Evolutionary conservation across 495 filamentous ascomycete genomes (phyloP).

Genomic region (Schizothecium vesticola): DNA sequence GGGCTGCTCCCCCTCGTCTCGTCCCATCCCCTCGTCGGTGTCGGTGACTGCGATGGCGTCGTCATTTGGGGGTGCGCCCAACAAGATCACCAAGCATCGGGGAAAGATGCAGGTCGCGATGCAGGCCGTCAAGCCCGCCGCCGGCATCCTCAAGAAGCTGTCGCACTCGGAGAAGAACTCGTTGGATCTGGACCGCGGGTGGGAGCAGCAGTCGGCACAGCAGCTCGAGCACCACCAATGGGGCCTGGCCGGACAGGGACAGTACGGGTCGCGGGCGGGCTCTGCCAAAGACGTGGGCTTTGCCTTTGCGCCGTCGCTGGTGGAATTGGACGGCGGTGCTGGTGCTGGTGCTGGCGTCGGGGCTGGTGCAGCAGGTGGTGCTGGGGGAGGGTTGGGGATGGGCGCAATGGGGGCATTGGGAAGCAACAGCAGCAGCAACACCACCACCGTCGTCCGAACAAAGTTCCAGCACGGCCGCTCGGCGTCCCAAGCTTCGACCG

Average conservation of each 20-base stretch:
- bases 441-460: slow-evolving; percentile 14
- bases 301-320: slow-evolving; percentile 12
- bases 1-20: background rate
- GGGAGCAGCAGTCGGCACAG: slow-evolving; percentile 43
- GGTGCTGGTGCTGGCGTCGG: background rate
- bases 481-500: slow-evolving; percentile 47
- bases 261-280: slow-evolving; percentile 13
- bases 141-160: slow-evolving; percentile 50
- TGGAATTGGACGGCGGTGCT: background rate
- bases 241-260: too few species aligned
- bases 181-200: slow-evolving; percentile 47
- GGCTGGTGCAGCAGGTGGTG: slow-evolving; percentile 1
- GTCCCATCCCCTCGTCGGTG: background rate
- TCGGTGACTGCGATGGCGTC: slow-evolving; percentile 31
- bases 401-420: background rate
- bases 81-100: slow-evolving; percentile 41
- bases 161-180: slow-evolving; percentile 49
- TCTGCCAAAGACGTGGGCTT: slow-evolving; percentile 30
- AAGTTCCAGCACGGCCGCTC: slow-evolving; percentile 46
- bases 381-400: background rate
- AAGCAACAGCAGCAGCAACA: too few species aligned
- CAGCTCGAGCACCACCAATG: slow-evolving; percentile 23
- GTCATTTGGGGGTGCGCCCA: slow-evolving; percentile 25
- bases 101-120: slow-evolving; percentile 35
- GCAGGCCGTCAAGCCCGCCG: slow-evolving; percentile 28